Conservation (phyloP, 2,329 filamentous ascomycete species). For the Arthrobotrys conoides region DNA sequence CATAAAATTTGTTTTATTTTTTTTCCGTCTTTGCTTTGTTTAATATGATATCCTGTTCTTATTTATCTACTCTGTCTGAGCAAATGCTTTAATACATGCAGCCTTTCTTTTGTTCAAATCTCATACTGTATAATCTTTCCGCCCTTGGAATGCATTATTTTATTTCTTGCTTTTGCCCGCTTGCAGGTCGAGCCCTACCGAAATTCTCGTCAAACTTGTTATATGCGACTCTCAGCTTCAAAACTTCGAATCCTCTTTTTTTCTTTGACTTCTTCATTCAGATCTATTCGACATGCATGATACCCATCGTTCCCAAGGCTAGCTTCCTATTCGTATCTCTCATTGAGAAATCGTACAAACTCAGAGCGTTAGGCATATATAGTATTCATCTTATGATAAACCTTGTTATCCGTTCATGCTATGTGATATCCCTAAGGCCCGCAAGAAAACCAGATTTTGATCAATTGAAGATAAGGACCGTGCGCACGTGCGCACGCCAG, state of each 20-base stretch:
- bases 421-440: neutral
- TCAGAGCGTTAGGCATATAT: neutral
- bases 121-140: constrained; percentile 18
- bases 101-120: constrained; percentile 7
- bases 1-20: constrained; percentile 4
- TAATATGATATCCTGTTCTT: neutral
- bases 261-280: neutral
- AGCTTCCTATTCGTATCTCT: neutral
- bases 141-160: constrained; percentile 8
- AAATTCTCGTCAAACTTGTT: constrained; percentile 9
- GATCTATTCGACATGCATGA: too few species aligned
- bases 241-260: neutral
- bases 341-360: constrained; percentile 18
- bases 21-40: neutral
- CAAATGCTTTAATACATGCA: neutral
- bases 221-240: neutral
- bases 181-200: constrained; percentile 56
- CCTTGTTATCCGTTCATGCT: neutral
- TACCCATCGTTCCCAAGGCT: constrained; percentile 13
- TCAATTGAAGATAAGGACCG: too few species aligned
- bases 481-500: too few species aligned
- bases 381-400: neutral
- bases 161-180: constrained; percentile 21
- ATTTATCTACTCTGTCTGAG: neutral
- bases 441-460: too few species aligned